Evolutionary conservation across 441 rosid genomes (phyloP).

Genomic region (Croton laevigatus): DNA sequence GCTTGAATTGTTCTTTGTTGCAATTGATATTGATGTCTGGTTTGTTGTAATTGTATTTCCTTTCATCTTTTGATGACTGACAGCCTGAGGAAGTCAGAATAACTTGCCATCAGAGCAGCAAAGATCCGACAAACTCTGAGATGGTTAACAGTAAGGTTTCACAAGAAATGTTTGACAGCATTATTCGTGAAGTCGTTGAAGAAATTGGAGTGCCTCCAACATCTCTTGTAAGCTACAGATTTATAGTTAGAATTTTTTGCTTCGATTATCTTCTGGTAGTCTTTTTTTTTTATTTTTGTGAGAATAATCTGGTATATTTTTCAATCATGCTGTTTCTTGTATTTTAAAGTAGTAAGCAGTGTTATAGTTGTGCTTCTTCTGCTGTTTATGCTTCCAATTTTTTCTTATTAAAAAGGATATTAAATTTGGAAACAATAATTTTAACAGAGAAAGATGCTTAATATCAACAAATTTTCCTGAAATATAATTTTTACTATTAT

Average conservation of each 20-base stretch:
- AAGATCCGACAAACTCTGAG: constrained; percentile 30
- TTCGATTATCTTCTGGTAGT: neutral
- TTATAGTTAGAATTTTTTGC: neutral
- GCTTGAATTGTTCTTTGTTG: neutral
- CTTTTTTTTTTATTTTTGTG: neutral
- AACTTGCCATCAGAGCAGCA: constrained; percentile 31
- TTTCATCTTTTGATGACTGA: constrained; percentile 19
- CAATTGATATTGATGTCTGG: neutral
- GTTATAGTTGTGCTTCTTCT: neutral
- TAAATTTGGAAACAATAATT: neutral
- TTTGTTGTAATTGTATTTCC: neutral
- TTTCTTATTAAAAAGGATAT: neutral
- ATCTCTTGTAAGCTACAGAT: constrained; percentile 55
- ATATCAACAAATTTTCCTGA: too few relatives aligned
- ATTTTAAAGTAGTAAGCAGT: neutral
- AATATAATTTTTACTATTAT: neutral
- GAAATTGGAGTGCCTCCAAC: constrained; percentile 82
- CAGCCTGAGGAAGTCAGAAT: constrained; percentile 72
- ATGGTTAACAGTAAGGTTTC: constrained; percentile 48
- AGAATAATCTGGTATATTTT: too few relatives aligned
- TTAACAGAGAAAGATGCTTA: neutral
- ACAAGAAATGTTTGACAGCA: constrained; percentile 78
- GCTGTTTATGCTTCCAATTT: neutral
- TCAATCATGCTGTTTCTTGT: neutral
- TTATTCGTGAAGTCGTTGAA: constrained; percentile 73